These are phyloP conservation scores for Thraustochytrium sp. DNA, from an alignment of 352 stramenopile species.

Conservation along the genomic window DNA sequence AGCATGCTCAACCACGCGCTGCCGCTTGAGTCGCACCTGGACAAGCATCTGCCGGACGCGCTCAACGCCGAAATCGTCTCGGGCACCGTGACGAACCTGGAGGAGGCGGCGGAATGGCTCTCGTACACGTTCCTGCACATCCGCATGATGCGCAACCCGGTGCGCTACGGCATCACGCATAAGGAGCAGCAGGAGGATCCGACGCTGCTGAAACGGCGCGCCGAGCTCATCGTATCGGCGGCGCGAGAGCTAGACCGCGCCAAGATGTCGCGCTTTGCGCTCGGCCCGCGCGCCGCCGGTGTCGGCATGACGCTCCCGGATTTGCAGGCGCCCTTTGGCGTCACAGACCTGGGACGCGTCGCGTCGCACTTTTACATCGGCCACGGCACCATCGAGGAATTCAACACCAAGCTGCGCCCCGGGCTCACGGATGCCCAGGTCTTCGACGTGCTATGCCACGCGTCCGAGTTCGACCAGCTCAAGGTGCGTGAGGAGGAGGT, in stretches of 20 bases:
- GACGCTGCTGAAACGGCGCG: constrained; percentile 56
- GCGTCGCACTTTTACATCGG: constrained; percentile 99
- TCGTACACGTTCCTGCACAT: constrained; percentile 98
- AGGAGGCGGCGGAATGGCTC: constrained; percentile 92
- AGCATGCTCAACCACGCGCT: constrained; percentile 88
- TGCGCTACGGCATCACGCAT: constrained; percentile 92
- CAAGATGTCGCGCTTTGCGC: constrained; percentile 78
- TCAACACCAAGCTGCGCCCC: constrained; percentile 86
- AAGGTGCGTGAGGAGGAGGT: constrained; percentile 91
- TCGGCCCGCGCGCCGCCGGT: constrained; percentile 60
- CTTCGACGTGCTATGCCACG: constrained; percentile 64
- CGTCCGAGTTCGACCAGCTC: constrained; percentile 90
- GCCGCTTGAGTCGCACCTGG: constrained; percentile 95
- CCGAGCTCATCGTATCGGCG: constrained; percentile 54
- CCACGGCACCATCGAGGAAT: constrained; percentile 93
- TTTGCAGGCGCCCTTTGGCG: constrained; percentile 47
- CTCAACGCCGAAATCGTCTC: constrained; percentile 98
- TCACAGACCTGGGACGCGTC: constrained; percentile 92
- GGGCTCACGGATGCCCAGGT: constrained; percentile 61
- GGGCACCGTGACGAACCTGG: constrained; percentile 93
- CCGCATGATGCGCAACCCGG: constrained; percentile 94
- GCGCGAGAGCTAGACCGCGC: constrained; percentile 56
- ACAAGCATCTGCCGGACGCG: constrained; percentile 96
- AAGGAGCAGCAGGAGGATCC: constrained; percentile 85
- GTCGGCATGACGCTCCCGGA: background rate